Evolutionary conservation across 78 protist species (phyloP).

Genomic region (Dictyostelium brefeldianum): DNA sequence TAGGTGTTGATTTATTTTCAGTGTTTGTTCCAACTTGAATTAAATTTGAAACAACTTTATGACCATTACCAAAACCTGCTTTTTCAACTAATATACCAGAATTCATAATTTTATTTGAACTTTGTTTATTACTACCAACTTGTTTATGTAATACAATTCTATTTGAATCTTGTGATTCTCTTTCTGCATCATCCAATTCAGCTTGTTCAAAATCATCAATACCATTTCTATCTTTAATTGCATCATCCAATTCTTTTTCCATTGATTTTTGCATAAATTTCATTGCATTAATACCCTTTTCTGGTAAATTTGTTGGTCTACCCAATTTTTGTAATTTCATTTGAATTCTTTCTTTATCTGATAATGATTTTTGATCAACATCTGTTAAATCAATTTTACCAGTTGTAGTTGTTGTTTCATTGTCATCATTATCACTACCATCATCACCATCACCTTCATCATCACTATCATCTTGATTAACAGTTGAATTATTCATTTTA

Average conservation of each 20-base stretch:
- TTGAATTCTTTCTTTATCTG: conserved; percentile 56
- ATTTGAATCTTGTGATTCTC: conserved; percentile 9
- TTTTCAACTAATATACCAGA: conserved; percentile 39
- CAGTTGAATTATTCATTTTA: conserved; percentile 6
- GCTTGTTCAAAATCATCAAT: conserved; percentile 39
- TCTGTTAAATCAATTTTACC: conserved; percentile 18
- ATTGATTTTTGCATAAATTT: conserved; percentile 66
- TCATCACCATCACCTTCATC: not conserved
- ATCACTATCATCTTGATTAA: conserved; percentile 15
- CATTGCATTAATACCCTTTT: conserved; percentile 80
- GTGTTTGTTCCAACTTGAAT: conserved; percentile 44
- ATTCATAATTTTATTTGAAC: not conserved
- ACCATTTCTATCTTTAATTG: conserved; percentile 2
- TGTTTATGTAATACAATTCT: conserved; percentile 38
- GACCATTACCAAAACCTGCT: conserved; percentile 59
- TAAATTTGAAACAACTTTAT: conserved; percentile 27
- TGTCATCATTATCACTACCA: not conserved
- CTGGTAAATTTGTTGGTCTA: conserved; percentile 9
- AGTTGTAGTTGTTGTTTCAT: not conserved
- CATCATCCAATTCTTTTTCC: conserved; percentile 59
- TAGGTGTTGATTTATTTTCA: not conserved
- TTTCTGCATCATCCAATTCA: conserved; percentile 30
- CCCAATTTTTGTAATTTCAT: conserved; percentile 51
- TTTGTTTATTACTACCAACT: not conserved
- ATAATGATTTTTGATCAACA: conserved; percentile 15